A percentile compares a stretch with the other conserved stretches of the same genome.
Evolutionary conservation across 2,329 filamentous ascomycete species (phyloP).

Genomic region (Scedosporium minutisporum): DNA sequence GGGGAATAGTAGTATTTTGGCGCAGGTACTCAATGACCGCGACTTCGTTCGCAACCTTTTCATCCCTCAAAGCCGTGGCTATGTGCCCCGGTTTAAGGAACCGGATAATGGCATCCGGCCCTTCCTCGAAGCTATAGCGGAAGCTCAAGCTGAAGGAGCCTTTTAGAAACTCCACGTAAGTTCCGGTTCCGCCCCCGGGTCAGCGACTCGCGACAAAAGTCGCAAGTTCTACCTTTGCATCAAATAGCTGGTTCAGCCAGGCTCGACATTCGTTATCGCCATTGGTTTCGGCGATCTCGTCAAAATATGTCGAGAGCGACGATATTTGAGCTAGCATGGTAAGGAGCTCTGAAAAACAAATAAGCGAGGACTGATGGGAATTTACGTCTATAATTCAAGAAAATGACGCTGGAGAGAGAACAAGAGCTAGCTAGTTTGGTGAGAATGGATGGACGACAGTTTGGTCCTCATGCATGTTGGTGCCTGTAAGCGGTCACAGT

Average conservation of each 20-base stretch:
- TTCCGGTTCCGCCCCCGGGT: conserved; percentile 9
- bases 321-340: conserved; percentile 5
- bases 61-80: conserved; percentile 13
- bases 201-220: conserved; percentile 13
- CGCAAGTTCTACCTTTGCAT: conserved; percentile 14
- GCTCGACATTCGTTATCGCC: conserved; percentile 14
- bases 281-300: conserved; percentile 14
- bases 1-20: conserved; percentile 20
- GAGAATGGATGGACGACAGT: too few relatives aligned
- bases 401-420: neutral
- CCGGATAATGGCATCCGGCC: conserved; percentile 16
- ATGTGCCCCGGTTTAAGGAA: conserved; percentile 17
- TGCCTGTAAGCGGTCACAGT: too few relatives aligned
- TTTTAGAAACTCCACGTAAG: conserved; percentile 16
- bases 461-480: too few relatives aligned
- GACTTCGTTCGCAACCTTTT: conserved; percentile 24
- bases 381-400: neutral
- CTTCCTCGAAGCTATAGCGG: conserved; percentile 13
- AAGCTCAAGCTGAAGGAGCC: conserved; percentile 20
- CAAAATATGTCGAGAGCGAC: conserved; percentile 12
- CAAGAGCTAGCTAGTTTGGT: too few relatives aligned
- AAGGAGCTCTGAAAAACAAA: neutral
- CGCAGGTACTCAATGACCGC: conserved; percentile 17
- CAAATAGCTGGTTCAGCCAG: conserved; percentile 12
- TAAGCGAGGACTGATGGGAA: neutral